phyloP scores from a whole-genome alignment of 2,329 filamentous ascomycete genomes.

The Boeremia exigua region DNA sequence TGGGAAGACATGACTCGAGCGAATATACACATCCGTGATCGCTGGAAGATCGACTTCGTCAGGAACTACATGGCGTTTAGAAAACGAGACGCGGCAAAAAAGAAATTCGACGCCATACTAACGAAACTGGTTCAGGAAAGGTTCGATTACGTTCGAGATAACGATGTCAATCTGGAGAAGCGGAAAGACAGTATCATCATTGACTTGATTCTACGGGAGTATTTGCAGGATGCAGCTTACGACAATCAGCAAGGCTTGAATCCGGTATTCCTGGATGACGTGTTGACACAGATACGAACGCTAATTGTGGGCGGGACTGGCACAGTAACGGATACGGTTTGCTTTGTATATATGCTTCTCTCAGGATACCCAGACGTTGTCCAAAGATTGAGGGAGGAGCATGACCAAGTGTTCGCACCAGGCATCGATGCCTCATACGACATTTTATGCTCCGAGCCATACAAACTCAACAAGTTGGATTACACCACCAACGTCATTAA shows the following conservation, averaged over 20 bases:
- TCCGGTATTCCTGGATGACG: conserved; percentile 43
- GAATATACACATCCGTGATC: conserved; percentile 18
- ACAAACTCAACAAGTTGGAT: conserved; percentile 57
- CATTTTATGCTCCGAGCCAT: conserved; percentile 52
- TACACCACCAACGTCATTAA: conserved; percentile 62
- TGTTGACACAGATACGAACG: conserved; percentile 47
- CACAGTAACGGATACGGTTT: conserved; percentile 48
- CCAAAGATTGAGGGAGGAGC: conserved; percentile 53
- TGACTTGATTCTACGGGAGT: conserved; percentile 42
- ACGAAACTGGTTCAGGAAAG: conserved; percentile 46
- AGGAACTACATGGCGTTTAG: conserved; percentile 18
- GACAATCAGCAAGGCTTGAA: conserved; percentile 28
- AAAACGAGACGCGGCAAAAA: conserved; percentile 15
- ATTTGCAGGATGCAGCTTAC: conserved; percentile 26
- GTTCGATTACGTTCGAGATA: conserved; percentile 39
- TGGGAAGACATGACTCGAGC: conserved; percentile 28
- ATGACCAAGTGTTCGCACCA: conserved; percentile 58
- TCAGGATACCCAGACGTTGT: conserved; percentile 36
- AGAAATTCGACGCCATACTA: conserved; percentile 43
- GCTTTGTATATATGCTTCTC: conserved; percentile 40
- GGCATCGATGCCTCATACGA: conserved; percentile 47
- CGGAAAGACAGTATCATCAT: conserved; percentile 46
- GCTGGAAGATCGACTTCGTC: conserved; percentile 26
- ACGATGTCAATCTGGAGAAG: conserved; percentile 45
- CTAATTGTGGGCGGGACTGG: conserved; percentile 54